These are phyloP conservation scores for Trichoderma sp. DNA, from an alignment of 2,329 filamentous ascomycete genomes.

Conservation along the genomic window DNA sequence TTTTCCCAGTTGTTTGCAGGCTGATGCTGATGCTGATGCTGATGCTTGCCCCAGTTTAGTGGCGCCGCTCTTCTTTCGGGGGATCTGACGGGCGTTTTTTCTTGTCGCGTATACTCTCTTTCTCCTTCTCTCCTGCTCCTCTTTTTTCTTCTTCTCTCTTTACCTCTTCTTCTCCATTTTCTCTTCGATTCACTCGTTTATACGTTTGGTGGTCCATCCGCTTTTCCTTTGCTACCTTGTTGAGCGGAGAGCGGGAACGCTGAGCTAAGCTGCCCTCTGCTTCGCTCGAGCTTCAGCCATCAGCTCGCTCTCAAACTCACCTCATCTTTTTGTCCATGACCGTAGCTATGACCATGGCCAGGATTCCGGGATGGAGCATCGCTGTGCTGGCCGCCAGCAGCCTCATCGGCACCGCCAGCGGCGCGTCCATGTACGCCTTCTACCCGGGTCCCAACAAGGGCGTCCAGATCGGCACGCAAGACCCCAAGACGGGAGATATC, in stretches of 20 bases:
- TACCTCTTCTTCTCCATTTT: neutral
- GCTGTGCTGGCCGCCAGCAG: neutral
- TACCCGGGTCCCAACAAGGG: neutral
- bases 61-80: neutral
- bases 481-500: neutral
- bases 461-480: slow-evolving; percentile 9
- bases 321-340: neutral
- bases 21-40: neutral
- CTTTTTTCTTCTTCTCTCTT: no score
- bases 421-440: neutral
- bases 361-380: neutral
- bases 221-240: neutral
- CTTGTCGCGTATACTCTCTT: neutral
- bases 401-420: slow-evolving; percentile 4
- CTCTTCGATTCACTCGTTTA: neutral
- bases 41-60: slow-evolving; percentile 5
- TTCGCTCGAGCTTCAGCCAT: neutral
- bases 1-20: neutral
- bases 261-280: neutral
- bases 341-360: neutral
- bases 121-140: neutral
- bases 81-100: neutral
- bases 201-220: neutral
- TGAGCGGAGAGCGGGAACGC: neutral
- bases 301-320: neutral